Conservation (phyloP, 176 grass and related monocot species). For the Chrysopogon serrulatus region DNA sequence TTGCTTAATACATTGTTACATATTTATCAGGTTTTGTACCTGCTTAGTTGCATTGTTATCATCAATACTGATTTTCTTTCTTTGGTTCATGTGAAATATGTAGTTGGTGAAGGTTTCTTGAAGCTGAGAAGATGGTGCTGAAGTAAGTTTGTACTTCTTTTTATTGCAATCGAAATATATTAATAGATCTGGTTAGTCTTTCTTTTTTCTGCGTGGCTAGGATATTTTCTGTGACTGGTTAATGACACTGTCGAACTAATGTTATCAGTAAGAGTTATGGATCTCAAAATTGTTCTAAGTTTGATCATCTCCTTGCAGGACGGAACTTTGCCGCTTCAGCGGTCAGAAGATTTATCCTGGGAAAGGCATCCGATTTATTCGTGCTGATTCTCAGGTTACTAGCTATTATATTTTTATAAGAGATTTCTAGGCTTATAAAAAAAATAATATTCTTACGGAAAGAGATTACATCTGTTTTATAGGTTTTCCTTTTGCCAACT, state of each 20-base stretch:
- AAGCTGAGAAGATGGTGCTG: constrained; percentile 68
- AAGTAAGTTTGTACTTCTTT: constrained; percentile 44
- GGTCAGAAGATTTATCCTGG: constrained; percentile 90
- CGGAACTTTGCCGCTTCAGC: constrained; percentile 95
- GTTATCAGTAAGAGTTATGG: background rate
- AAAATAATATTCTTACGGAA: background rate
- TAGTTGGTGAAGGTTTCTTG: constrained; percentile 25
- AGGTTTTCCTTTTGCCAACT: constrained; percentile 92
- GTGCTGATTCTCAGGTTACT: constrained; percentile 77
- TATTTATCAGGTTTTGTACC: background rate
- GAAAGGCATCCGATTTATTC: constrained; percentile 85
- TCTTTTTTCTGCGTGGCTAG: background rate
- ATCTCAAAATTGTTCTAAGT: background rate
- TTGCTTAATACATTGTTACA: background rate
- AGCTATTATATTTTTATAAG: background rate
- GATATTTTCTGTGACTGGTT: background rate
- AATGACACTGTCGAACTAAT: background rate
- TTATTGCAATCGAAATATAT: background rate
- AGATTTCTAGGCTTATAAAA: background rate
- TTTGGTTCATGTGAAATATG: background rate
- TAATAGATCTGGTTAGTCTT: background rate
- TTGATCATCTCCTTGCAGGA: constrained; percentile 35
- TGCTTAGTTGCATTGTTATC: background rate
- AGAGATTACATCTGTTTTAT: background rate
- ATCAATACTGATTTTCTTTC: background rate